Base-by-base conservation (phyloP, 1,139 yeast species). In the Pichia sp. region DNA sequence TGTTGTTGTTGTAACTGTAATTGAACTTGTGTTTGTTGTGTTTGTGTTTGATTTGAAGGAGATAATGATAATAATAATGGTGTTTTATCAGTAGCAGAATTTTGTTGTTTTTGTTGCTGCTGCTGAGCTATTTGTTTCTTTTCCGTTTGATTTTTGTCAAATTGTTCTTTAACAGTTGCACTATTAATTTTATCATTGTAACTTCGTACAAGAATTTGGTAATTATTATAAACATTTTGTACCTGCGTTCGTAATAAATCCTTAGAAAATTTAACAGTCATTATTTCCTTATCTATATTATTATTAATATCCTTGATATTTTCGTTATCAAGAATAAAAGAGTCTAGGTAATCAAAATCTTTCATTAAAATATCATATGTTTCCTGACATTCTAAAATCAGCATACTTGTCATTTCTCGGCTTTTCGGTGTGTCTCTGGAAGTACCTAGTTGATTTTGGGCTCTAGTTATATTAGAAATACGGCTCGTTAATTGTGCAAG, bases 361-460 rank as follows among this genome's bases (percentile, higher is more conserved):
- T 35, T 23, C 28, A 48, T 41, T 16, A 58, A 46, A 16, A 46
- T 48, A 34, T 40, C 42, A 40, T 54, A 46, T 11, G 50, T 40
- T 5, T 24, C 23, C 20, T 48, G 46, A 45, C 57, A 51, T 10
- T 34, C 40, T n/a, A 30, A 39, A 4, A 51, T 62, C 30, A 67
- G 53, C 1, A 56, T 57, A 38, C 71, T 76, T 7, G 78, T 62
- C 10, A 61, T 61, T 8, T 56, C 55, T 39, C 87, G 62, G 11
- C 76, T 56, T 25, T 63, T 61, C 0, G 49, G 27, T 26, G 68
- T 65, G 55, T 82, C 89, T 53, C 83, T 60, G 48, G 68, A 69
- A 0, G 83, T 67, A 0, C 87, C 89, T 12, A 82, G 55, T 43
- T 69, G 75, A 40, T 63, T 68, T 33, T 75, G 65, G 45, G 71